A percentile compares a stretch with the other conserved stretches of the same genome.
These are phyloP conservation scores for Candida pseudocylindracea DNA, from an alignment of 1,139 yeast genomes.

Conservation along the genomic window DNA sequence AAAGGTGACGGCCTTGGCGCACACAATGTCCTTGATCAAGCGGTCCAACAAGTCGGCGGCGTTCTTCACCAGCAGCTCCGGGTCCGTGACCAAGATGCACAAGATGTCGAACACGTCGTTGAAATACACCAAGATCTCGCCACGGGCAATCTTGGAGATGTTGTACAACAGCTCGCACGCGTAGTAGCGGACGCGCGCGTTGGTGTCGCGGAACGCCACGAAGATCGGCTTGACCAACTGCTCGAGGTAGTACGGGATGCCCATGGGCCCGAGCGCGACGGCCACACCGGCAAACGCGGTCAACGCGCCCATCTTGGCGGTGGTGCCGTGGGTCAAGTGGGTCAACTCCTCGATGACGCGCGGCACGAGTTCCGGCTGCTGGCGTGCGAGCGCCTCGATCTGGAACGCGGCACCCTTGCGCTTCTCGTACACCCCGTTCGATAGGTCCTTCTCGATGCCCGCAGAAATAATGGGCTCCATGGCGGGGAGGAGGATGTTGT, in stretches of 20 bases:
- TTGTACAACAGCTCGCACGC: constrained; percentile 95
- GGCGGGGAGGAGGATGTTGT: no score
- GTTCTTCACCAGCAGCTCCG: constrained; percentile 79
- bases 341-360: constrained; percentile 36
- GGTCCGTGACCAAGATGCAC: constrained; percentile 77
- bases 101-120: constrained; percentile 89
- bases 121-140: constrained; percentile 77
- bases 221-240: constrained; percentile 83
- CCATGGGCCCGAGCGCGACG: constrained; percentile 24
- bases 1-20: constrained; percentile 84
- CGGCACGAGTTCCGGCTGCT: constrained; percentile 54
- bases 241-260: constrained; percentile 43
- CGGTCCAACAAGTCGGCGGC: constrained; percentile 92
- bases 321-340: constrained; percentile 19
- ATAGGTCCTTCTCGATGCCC: constrained; percentile 42
- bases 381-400: constrained; percentile 46
- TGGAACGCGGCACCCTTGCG: constrained; percentile 89
- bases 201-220: constrained; percentile 93
- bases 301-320: constrained; percentile 27
- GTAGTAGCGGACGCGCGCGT: constrained; percentile 86
- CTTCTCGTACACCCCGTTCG: constrained; percentile 82
- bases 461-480: constrained; percentile 2
- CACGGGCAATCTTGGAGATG: constrained; percentile 91
- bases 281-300: constrained; percentile 27
- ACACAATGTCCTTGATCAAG: constrained; percentile 80